A percentile compares a stretch with the other conserved stretches of the same genome.
phyloP scores from a whole-genome alignment of 2,329 filamentous ascomycete genomes.

The Fusarium sp. region DNA sequence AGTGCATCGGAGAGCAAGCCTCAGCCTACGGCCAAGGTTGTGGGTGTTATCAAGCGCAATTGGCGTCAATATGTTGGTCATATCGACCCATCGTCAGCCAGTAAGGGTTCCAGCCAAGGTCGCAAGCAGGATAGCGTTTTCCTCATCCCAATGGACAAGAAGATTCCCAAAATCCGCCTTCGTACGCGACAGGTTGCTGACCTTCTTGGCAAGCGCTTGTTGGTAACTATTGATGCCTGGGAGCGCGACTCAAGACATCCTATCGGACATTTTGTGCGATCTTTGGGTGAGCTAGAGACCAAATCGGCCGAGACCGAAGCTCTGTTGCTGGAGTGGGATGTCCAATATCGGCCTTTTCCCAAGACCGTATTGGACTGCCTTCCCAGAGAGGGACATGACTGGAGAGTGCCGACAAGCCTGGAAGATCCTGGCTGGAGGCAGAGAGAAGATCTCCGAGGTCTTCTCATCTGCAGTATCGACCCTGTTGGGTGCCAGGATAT shows the following conservation, averaged over 20 bases:
- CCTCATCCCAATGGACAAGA: conserved; percentile 97
- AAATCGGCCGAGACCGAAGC: conserved; percentile 99
- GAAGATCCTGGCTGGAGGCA: conserved; percentile 89
- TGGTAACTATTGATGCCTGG: conserved; percentile 96
- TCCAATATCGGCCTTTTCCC: conserved; percentile 96
- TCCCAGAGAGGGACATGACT: conserved; percentile 89
- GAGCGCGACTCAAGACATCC: conserved; percentile 93
- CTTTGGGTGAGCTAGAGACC: conserved; percentile 90
- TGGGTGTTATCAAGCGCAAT: conserved; percentile 93
- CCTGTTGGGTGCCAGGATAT: conserved; percentile 97
- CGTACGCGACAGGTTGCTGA: conserved; percentile 90
- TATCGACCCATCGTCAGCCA: conserved; percentile 86
- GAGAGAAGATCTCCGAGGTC: conserved; percentile 81
- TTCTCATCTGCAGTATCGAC: conserved; percentile 97
- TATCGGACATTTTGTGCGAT: conserved; percentile 91
- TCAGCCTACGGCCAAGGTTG: conserved; percentile 90
- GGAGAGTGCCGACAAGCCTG: conserved; percentile 84
- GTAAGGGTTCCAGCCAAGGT: conserved; percentile 76
- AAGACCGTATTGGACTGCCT: conserved; percentile 95
- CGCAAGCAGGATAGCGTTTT: conserved; percentile 93
- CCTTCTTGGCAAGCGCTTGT: conserved; percentile 86
- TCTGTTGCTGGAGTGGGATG: conserved; percentile 91
- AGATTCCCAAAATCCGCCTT: conserved; percentile 93
- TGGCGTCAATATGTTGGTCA: conserved; percentile 99
- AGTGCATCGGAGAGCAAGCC: conserved; percentile 78